Evolutionary conservation across 257 asterid species (phyloP).

Genomic region (Orobanche coerulescens): DNA sequence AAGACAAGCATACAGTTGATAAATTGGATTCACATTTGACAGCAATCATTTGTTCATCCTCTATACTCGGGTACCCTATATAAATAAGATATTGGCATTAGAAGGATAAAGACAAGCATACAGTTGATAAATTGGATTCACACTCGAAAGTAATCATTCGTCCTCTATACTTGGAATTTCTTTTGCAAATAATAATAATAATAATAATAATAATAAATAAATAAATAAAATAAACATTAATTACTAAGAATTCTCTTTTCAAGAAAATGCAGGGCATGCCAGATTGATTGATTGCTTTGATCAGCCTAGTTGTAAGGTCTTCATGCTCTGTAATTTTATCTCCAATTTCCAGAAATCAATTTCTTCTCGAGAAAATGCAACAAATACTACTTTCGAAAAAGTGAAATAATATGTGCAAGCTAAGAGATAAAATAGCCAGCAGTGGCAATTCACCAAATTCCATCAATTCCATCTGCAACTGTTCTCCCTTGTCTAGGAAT

Average conservation of each 20-base stretch:
- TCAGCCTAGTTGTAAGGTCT: neutral
- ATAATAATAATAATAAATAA: too few species aligned
- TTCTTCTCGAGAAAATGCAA: neutral
- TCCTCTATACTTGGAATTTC: too few species aligned
- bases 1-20: neutral
- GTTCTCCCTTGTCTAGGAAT: constrained; percentile 88
- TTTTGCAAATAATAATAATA: too few species aligned
- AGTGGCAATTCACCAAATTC: constrained; percentile 61
- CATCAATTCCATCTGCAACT: constrained; percentile 83
- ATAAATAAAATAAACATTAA: too few species aligned
- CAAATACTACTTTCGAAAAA: neutral
- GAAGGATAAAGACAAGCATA: neutral
- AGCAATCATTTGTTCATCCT: too few species aligned
- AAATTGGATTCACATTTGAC: too few species aligned
- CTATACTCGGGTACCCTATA: constrained; percentile 89
- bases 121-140: neutral
- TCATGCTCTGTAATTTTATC: too few species aligned
- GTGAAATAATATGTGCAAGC: neutral
- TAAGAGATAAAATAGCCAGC: neutral
- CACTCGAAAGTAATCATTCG: too few species aligned
- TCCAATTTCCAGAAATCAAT: neutral
- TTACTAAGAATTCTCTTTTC: neutral
- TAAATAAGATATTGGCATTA: constrained; percentile 22
- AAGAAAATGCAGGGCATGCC: neutral
- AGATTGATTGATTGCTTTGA: neutral